Evolutionary conservation across 1,284 basidiomycete genomes (phyloP).

Genomic region (Serendipita sp.): DNA sequence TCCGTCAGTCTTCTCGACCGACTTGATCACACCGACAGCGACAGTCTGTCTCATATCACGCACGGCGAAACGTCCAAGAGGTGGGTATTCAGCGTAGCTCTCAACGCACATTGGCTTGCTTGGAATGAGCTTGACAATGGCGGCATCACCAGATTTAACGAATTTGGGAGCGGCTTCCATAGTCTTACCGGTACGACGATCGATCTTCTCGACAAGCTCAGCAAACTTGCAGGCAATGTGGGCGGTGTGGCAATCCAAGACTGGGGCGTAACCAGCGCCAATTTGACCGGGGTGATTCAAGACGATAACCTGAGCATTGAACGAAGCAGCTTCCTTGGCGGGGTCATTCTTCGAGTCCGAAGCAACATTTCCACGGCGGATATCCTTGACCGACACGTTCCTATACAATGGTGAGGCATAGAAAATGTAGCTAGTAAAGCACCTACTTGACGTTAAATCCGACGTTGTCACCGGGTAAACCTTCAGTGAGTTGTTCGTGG

Average conservation of each 20-base stretch:
- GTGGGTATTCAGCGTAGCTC: conserved; percentile 95
- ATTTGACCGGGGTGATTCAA: conserved; percentile 99
- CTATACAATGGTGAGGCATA: conserved; percentile 32
- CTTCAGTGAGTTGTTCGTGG: conserved; percentile 96
- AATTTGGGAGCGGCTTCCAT: conserved; percentile 86
- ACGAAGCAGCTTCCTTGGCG: conserved; percentile 96
- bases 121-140: conserved; percentile 95
- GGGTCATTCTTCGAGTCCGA: conserved; percentile 99
- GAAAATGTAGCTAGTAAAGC: conserved; percentile 3
- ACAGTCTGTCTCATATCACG: conserved; percentile 98
- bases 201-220: conserved; percentile 97
- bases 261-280: conserved; percentile 92
- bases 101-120: conserved; percentile 98
- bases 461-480: conserved; percentile 97
- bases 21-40: conserved; percentile 94
- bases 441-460: conserved; percentile 91
- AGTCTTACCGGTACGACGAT: conserved; percentile 91
- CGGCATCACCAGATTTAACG: conserved; percentile 91
- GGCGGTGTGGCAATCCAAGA: conserved; percentile 99
- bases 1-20: conserved; percentile 86
- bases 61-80: conserved; percentile 97
- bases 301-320: conserved; percentile 99
- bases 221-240: conserved; percentile 99
- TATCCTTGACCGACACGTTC: conserved; percentile 99
- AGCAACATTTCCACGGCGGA: conserved; percentile 97